Evolutionary conservation across 495 filamentous ascomycete species (phyloP).

Genomic region (Podospora pseudopauciseta): DNA sequence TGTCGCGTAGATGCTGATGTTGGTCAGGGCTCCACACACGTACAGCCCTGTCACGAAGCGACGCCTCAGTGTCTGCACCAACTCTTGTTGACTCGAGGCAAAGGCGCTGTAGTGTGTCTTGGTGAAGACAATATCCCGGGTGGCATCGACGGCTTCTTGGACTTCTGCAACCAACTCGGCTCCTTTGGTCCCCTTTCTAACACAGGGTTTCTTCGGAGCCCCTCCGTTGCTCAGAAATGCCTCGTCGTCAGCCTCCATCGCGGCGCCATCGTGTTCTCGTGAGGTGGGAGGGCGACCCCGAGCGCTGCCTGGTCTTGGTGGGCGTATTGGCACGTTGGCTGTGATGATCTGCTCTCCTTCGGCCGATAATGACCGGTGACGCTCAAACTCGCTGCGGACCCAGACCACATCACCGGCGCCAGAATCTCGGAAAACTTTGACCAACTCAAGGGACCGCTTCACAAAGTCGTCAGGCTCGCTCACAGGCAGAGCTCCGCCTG

Average conservation of each 20-base stretch:
- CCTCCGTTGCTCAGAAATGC: constrained; percentile 55
- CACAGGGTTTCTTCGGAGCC: constrained; percentile 46
- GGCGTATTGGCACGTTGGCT: constrained; percentile 28
- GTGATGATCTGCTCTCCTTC: constrained; percentile 50
- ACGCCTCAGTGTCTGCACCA: constrained; percentile 63
- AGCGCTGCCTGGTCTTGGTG: constrained; percentile 4
- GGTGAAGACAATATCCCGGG: constrained; percentile 63
- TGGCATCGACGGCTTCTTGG: constrained; percentile 50
- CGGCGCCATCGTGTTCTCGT: constrained; percentile 29
- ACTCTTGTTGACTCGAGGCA: constrained; percentile 47
- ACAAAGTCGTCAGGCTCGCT: constrained; percentile 62
- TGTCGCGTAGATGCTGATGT: constrained; percentile 87
- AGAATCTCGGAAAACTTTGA: constrained; percentile 63
- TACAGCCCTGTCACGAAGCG: constrained; percentile 88
- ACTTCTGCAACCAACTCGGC: constrained; percentile 63
- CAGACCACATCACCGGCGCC: constrained; percentile 79
- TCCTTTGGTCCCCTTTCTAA: constrained; percentile 58
- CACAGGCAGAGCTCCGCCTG: constrained; percentile 65
- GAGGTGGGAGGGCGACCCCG: constrained; percentile 22
- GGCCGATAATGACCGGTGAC: constrained; percentile 47
- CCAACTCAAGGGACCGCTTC: constrained; percentile 61
- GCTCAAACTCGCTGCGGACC: constrained; percentile 74
- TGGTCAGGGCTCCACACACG: constrained; percentile 84
- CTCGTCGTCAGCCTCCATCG: constrained; percentile 46
- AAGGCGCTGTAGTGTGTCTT: constrained; percentile 92